Base-by-base conservation (phyloP, 129 eudicot genomes). In the Lactuca sativa region DNA sequence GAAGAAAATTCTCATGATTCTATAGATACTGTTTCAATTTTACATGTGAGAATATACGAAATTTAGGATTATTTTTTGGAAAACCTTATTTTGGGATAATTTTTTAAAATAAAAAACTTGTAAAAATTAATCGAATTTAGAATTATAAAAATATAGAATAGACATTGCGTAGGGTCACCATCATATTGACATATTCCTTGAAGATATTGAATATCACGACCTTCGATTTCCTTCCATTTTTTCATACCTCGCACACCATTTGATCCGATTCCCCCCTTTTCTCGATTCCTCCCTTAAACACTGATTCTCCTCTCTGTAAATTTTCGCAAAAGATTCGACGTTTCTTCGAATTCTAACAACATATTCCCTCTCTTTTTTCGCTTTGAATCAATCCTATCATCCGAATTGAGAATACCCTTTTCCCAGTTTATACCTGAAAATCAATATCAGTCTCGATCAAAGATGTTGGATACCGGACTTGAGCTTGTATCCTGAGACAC, bases 371-470 rank as follows among this genome's bases (percentile, higher is more conserved):
- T 3, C 33, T 13, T 62, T 6, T 49, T 10, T 10, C 78, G 25
- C 48, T 73, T 64, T 56, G 38, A 74, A 74, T 74, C 78, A 13
- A 74, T 74, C 64, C 65, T 3, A 56, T 69, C n/a, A 7, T 62
- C 32, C 67, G 14, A 36, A 15, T 69, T 30, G 4, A 13, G 30
- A 44, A 44, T 13, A 7, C 43, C 25, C 3, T 43, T 41, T 40
- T 25, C 12, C 70, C 49, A 68, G 18, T 38, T 73, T n/a, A 25
- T 15, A 53, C 56, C 63, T 62, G 61, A 32, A 64, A 44, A 2
- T 48, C 53, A 34, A 21, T 34, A 67, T 59, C 68, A 71, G 40
- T 70, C 66, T 8, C 14, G 30, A 57, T 34, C 38, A 54, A 36
- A 66, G 4, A 74, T 74, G 73, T 40, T 52, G 8, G 17, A 51